These are phyloP conservation scores for Clarkia xantiana DNA, from an alignment of 345 rosid genomes.

Conservation along the genomic window DNA sequence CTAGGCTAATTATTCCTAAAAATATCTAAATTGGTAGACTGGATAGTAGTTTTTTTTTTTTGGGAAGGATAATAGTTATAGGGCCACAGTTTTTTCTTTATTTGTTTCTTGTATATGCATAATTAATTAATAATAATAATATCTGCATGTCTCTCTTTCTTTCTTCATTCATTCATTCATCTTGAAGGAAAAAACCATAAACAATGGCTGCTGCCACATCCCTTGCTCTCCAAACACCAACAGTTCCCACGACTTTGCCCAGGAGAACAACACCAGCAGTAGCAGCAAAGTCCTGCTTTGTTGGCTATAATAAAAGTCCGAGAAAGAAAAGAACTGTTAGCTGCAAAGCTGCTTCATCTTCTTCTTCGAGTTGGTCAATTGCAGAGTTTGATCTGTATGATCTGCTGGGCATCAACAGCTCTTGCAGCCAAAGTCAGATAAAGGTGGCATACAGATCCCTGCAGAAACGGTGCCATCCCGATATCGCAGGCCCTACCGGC, in stretches of 20 bases:
- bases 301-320: background rate
- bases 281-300: background rate
- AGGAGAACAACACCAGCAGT: background rate
- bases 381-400: constrained; percentile 73
- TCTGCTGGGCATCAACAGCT: constrained; percentile 57
- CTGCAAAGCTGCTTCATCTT: constrained; percentile 16
- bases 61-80: too few relatives aligned
- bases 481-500: constrained; percentile 60
- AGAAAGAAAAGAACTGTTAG: background rate
- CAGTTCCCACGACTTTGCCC: background rate
- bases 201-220: constrained; percentile 5
- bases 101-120: too few relatives aligned
- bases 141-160: background rate
- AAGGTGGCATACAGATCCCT: constrained; percentile 56
- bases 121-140: too few relatives aligned
- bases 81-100: too few relatives aligned
- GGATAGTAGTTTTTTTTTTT: too few relatives aligned
- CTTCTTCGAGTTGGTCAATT: constrained; percentile 23
- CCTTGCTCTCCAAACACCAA: constrained; percentile 6
- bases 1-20: too few relatives aligned
- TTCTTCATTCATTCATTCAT: background rate
- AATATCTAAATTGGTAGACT: too few relatives aligned
- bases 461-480: constrained; percentile 84
- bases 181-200: background rate
- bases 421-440: constrained; percentile 42